phyloP scores from a whole-genome alignment of 208 protist species.

The Trypanosoma boissoni region DNA sequence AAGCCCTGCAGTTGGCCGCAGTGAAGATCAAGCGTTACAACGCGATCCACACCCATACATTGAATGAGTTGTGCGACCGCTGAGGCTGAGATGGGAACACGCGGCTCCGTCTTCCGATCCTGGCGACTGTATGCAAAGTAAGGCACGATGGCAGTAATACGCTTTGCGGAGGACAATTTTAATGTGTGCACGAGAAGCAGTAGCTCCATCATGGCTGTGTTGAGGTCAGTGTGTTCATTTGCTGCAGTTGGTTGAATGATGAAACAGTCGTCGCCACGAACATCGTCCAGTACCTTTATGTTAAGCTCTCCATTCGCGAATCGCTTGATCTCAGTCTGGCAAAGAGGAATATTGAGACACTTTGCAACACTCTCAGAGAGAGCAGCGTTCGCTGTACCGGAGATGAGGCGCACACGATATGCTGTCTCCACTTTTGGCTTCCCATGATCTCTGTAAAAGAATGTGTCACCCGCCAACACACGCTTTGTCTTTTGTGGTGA shows the following conservation, averaged over 20 bases:
- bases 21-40: slow-evolving; percentile 95
- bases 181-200: slow-evolving; percentile 89
- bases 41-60: slow-evolving; percentile 91
- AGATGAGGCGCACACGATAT: slow-evolving; percentile 85
- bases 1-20: slow-evolving; percentile 96
- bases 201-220: slow-evolving; percentile 91
- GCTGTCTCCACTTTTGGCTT: slow-evolving; percentile 77
- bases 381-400: slow-evolving; percentile 78
- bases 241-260: slow-evolving; percentile 93
- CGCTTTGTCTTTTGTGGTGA: slow-evolving; percentile 37
- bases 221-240: slow-evolving; percentile 65
- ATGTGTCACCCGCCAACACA: slow-evolving; percentile 73
- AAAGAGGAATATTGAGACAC: slow-evolving; percentile 75
- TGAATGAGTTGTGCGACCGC: slow-evolving; percentile 94
- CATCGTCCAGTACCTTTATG: slow-evolving; percentile 93
- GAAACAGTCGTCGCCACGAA: slow-evolving; percentile 95
- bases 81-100: slow-evolving; percentile 95
- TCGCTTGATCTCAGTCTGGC: slow-evolving; percentile 74
- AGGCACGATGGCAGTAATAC: slow-evolving; percentile 95
- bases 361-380: slow-evolving; percentile 80
- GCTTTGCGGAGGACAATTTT: slow-evolving; percentile 87
- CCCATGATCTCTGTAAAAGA: slow-evolving; percentile 78
- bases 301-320: slow-evolving; percentile 92
- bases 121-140: slow-evolving; percentile 96
- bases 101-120: slow-evolving; percentile 94